Evolutionary conservation across 2,329 filamentous ascomycete genomes (phyloP).

Genomic region (Zymoseptoria tritici): DNA sequence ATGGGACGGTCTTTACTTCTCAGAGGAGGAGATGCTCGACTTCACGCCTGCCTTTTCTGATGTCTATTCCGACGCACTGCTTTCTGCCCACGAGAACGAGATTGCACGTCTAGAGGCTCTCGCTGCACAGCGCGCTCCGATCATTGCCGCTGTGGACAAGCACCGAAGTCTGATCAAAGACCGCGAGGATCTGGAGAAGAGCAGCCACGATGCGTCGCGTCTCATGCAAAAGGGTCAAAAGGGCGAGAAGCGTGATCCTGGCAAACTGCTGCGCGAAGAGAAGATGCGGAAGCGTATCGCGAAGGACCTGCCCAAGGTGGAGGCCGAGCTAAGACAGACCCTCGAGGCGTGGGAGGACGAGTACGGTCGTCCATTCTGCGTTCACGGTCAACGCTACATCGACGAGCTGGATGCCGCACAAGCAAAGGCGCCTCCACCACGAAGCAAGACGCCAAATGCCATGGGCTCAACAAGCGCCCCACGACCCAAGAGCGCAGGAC

Average conservation of each 20-base stretch:
- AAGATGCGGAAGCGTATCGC: slow-evolving; percentile 97
- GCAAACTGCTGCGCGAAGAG: slow-evolving; percentile 87
- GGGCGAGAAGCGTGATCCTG: slow-evolving; percentile 89
- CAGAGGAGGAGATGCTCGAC: slow-evolving; percentile 96
- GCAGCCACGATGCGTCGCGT: slow-evolving; percentile 89
- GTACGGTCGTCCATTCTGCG: slow-evolving; percentile 84
- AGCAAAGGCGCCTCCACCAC: slow-evolving; percentile 48
- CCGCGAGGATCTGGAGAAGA: slow-evolving; percentile 77
- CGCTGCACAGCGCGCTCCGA: slow-evolving; percentile 79
- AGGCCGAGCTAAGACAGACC: slow-evolving; percentile 71
- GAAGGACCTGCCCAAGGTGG: slow-evolving; percentile 90
- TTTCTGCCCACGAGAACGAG: slow-evolving; percentile 91
- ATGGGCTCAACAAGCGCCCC: slow-evolving; percentile 20
- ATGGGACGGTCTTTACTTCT: slow-evolving; percentile 91
- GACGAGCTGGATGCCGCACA: slow-evolving; percentile 67
- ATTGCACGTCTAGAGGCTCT: slow-evolving; percentile 73
- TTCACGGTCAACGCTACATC: slow-evolving; percentile 85
- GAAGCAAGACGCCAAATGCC: slow-evolving; percentile 58
- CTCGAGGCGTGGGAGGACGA: slow-evolving; percentile 88
- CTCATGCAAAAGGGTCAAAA: slow-evolving; percentile 87
- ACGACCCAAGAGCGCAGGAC: slow-evolving; percentile 24
- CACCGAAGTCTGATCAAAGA: slow-evolving; percentile 78
- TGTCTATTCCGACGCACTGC: slow-evolving; percentile 89
- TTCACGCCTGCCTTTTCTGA: slow-evolving; percentile 89
- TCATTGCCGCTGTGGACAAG: slow-evolving; percentile 71